A percentile compares a stretch with the other conserved stretches of the same genome.
These are phyloP conservation scores for Boletus bicolor DNA, from an alignment of 768 basidiomycete genomes.

Conservation along the genomic window DNA sequence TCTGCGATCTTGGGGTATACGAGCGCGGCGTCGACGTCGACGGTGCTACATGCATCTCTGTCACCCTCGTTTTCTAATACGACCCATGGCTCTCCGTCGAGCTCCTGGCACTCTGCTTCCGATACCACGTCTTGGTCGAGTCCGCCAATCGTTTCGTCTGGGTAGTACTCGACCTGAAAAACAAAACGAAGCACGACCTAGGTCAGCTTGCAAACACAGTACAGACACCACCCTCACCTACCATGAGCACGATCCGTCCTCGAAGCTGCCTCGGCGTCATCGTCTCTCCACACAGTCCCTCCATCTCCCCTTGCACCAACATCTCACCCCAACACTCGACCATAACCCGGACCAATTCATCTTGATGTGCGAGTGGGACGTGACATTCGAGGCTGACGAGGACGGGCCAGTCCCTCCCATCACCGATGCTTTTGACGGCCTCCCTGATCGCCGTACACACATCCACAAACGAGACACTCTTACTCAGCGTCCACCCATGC, in stretches of 20 bases:
- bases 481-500: slow-evolving; percentile 58
- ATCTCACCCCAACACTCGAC: slow-evolving; percentile 49
- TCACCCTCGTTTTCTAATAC: not conserved
- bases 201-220: not conserved
- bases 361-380: slow-evolving; percentile 47
- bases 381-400: slow-evolving; percentile 64
- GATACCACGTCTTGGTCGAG: not conserved
- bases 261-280: slow-evolving; percentile 46
- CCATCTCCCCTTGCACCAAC: slow-evolving; percentile 38
- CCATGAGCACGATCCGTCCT: slow-evolving; percentile 60
- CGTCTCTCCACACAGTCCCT: slow-evolving; percentile 20
- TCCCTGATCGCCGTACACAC: slow-evolving; percentile 43
- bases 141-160: slow-evolving; percentile 19
- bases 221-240: slow-evolving; percentile 13
- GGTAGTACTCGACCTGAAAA: slow-evolving; percentile 54
- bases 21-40: slow-evolving; percentile 3
- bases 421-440: slow-evolving; percentile 17
- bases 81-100: slow-evolving; percentile 5
- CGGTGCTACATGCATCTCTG: slow-evolving; percentile 20
- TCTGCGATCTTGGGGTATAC: slow-evolving; percentile 41
- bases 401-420: slow-evolving; percentile 49
- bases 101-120: not conserved
- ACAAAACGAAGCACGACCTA: not conserved
- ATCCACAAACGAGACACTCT: slow-evolving; percentile 46
- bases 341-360: slow-evolving; percentile 52